Base-by-base conservation (phyloP, 208 protist species). In the Trypanosoma vivax region DNA sequence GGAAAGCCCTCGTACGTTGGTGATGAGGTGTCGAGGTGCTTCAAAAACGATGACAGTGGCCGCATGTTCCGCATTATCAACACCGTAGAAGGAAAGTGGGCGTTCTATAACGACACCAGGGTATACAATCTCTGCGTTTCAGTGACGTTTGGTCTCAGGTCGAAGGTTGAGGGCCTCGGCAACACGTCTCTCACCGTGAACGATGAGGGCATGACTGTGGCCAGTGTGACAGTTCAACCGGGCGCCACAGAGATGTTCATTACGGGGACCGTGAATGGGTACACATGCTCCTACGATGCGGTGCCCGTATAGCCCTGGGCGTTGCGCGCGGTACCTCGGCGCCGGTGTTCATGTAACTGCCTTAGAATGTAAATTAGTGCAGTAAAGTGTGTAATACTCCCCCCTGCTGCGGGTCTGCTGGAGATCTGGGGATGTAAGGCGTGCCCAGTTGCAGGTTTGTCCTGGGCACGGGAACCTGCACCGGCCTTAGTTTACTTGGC, bases 11-110 rank as follows among this genome's bases (percentile, higher is more conserved):
- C 67, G 11, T 86, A 84, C 67, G 73, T 81, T 51, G 78, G 72
- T 24, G 78, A 70, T 1, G 57, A 80, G 33, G 63, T 49, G 48
- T 47, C 42, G 50, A 83, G 79, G 53, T 90, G 82, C 73, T 87
- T 90, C 52, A 77, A 76, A 51, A 70, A 50, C 4, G 50, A 86
- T 33, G 73, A 75, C 16, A 87, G 87, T 49, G 82, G 78, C 2
- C 46, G 83, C 1, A 57, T 90, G 18, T 90, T 86, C 60, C 78
- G 82, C 42, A 82, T 90, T 30, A 73, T 87, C 35, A 84, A 90
- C 61, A 65, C 76, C 10, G 54, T 62, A n/a, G 78, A 86, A 55
- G 70, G 77, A 41, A 76, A 67, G 35, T 90, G 82, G 82, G 77
- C 78, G 14, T 90, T 78, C 47, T 84, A 87, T 56, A 90, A 90